Base-by-base conservation (phyloP, 2,329 filamentous ascomycete species). In the Clonostachys byssicola region DNA sequence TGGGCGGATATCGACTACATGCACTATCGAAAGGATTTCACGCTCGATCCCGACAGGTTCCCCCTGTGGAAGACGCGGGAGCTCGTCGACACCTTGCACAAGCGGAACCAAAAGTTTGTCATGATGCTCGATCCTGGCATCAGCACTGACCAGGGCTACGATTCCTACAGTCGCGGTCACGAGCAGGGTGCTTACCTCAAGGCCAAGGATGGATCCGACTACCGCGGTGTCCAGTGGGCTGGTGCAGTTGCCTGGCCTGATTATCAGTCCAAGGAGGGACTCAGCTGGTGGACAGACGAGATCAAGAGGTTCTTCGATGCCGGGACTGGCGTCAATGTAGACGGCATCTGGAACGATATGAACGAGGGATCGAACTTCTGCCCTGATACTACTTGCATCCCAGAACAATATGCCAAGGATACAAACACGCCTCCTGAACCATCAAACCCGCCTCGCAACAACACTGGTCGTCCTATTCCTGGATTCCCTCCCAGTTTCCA, bases 91-190 rank as follows among this genome's bases (percentile, higher is more conserved):
- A 79, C 85, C 18, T 74, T 94, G 0, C 87, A 91, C 56, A 62
- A 67, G 7, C 76, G 82, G 47, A 66, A 86, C 40, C 86, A 90
- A 60, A 77, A 86, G 42, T 89, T 88, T 52, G 77, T 89, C 33
- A 68, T 92, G 42, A 94, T 94, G 81, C 85, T 92, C 1, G 89
- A 94, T 54, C 85, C 86, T 7, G 81, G 80, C 5, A 70, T 78
- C 16, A 47, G 45, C 45, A 39, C 14, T 8, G 23, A 30, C 23
- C 81, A 81, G 2, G 72, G 76, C 35, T 72, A 77, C 35, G 66
- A 65, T 20, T 56, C 71, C 1, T 66, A 73, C 40, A 57, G 69
- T 12, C 62, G 63, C 4, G 74, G 74, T 6, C 60, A 71, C 5
- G 58, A 55, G 55, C 58, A 66, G 30, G 61, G 80, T 67, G 55